phyloP scores from a whole-genome alignment of 352 stramenopile genomes.

The Pythium aquatile region DNA sequence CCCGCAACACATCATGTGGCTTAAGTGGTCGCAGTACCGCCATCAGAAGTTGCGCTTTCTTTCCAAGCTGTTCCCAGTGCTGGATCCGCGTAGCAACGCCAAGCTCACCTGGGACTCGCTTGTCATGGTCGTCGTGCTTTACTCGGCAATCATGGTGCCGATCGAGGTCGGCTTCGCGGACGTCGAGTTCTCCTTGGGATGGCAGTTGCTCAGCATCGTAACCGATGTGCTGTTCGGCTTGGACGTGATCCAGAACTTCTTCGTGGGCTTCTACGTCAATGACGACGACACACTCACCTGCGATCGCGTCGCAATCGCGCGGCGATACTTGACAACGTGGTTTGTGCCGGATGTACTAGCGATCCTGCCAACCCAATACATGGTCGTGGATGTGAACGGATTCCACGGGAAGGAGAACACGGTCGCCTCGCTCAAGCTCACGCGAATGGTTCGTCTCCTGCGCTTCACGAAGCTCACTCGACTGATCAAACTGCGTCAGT shows the following conservation, averaged over 20 bases:
- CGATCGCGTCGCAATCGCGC: slow-evolving; percentile 42
- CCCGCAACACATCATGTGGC: slow-evolving; percentile 30
- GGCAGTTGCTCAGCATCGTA: slow-evolving; percentile 29
- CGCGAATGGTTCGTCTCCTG: slow-evolving; percentile 57
- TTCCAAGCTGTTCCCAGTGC: slow-evolving; percentile 42
- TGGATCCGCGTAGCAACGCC: slow-evolving; percentile 53
- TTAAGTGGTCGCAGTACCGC: slow-evolving; percentile 41
- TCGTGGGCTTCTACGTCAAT: slow-evolving; percentile 58
- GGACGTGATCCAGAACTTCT: slow-evolving; percentile 71
- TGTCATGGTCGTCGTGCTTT: slow-evolving; percentile 72
- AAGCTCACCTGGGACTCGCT: slow-evolving; percentile 69
- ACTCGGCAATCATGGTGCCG: slow-evolving; percentile 68
- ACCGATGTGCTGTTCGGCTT: slow-evolving; percentile 60
- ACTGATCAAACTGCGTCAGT: slow-evolving; percentile 66
- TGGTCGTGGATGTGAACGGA: slow-evolving; percentile 27
- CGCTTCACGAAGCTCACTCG: slow-evolving; percentile 71
- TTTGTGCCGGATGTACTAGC: slow-evolving; percentile 55
- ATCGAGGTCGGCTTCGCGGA: slow-evolving; percentile 74
- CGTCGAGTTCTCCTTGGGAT: slow-evolving; percentile 35
- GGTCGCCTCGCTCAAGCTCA: slow-evolving; percentile 63
- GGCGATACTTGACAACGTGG: slow-evolving; percentile 56
- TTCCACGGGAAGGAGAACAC: slow-evolving; percentile 31
- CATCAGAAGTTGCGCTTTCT: slow-evolving; percentile 35
- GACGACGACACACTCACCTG: slow-evolving; percentile 65
- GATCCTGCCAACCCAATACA: slow-evolving; percentile 51